Base-by-base conservation (phyloP, 225 moss, liverwort and hornwort species). In the Marchantia polymorpha region DNA sequence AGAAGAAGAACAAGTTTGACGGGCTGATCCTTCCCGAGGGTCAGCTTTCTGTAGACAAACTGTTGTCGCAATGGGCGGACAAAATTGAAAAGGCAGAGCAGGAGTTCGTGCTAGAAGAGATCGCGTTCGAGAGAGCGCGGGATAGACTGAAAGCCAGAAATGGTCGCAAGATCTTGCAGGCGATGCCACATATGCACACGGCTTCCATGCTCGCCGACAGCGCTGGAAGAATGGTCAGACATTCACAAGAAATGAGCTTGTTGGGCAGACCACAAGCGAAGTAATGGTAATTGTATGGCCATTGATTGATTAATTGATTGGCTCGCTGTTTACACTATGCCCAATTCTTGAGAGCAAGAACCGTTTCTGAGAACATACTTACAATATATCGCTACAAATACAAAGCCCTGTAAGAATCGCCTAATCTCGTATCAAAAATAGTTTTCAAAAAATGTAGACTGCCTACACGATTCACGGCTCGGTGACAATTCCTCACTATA, bases 71-170 rank as follows among this genome's bases (percentile, higher is more conserved):
- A 29, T 87, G 87, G 87, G 87, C 47, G 4, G 84, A 87, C 55
- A 84, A 80, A 22, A 87, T 87, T 79, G 72, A 64, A 6, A 82
- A 79, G 48, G 87, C 87, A 14, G 87, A 87, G 61, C 71, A 82
- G 17, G 82, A 84, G 27, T 87, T 87, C 39, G 82, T 84, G 46
- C 14, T 81, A 66, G 87, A 87, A 52, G 87, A 87, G 59, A 23
- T 80, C 64, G 84, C 84, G 4, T 84, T 82, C 51, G 82, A 82
- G 26, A 84, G 48, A 27, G 79, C 84, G n/a, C 79, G 71, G 23
- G 79, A 72, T 4, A 80, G 87, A 49, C 52, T 87, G 31, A 17
- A 19, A 7, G 31, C 60, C 10, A 79, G 39, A 39, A 31, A 69
- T 16, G 39, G 55, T 8, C 23, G 50, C 7, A 63, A 64, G 22